Evolutionary conservation across 75 land plant species (phyloP).

Genomic region (Sequoiadendron giganteum): DNA sequence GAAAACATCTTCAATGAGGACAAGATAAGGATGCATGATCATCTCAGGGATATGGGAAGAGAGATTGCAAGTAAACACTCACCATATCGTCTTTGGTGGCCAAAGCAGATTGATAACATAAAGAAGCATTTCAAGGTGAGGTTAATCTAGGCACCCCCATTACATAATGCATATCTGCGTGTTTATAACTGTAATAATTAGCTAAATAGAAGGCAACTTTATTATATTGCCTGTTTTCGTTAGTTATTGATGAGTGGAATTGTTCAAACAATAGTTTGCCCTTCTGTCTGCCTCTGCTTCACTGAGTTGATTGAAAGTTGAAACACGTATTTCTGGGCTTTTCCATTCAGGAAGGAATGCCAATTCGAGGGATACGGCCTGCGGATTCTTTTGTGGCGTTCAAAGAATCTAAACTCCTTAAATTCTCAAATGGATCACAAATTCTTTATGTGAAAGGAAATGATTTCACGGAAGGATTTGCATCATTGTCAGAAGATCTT

Average conservation of each 20-base stretch:
- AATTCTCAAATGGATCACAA: no score
- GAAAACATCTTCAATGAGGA: no score
- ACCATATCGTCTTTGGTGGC: no score
- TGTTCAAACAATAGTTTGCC: not conserved
- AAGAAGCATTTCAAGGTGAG: not conserved
- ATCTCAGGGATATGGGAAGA: no score
- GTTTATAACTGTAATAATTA: no score
- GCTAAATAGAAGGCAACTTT: not conserved
- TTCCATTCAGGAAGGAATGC: not conserved
- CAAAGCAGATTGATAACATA: not conserved
- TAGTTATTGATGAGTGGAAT: not conserved
- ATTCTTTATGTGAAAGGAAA: not conserved
- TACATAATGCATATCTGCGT: no score
- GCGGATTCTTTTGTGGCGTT: not conserved
- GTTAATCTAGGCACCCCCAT: not conserved
- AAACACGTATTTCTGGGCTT: not conserved
- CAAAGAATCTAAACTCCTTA: not conserved
- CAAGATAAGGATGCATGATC: not conserved
- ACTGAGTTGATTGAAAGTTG: not conserved
- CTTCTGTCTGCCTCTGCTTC: no score
- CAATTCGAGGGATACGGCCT: not conserved
- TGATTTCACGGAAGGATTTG: not conserved
- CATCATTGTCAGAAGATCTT: no score
- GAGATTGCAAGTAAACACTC: no score
- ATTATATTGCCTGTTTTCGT: not conserved